Evolutionary conservation across 306 rosid species (phyloP), one percentile per base, ranked within the genome.

Genomic region (Sophora flavescens): DNA sequence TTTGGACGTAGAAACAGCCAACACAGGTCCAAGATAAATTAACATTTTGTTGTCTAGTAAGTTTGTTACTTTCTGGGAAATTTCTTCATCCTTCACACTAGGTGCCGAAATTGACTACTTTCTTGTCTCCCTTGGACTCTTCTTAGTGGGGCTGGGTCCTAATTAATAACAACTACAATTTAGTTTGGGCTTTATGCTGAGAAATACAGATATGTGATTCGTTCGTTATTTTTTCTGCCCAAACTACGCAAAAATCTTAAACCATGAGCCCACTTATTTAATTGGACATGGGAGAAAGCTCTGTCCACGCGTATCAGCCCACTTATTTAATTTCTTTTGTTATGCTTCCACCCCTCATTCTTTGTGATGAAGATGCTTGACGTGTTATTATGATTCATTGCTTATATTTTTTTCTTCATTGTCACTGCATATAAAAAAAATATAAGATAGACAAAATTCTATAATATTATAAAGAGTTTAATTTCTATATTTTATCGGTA

Each of bases 21-120:
- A 44, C 14, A 16, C 51, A 35, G 22, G 87, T 82, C 89, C 84
- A 84, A 47, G 77, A 87, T 84, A 86, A 88, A 80, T 87, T 81
- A 82, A 84, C 81, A 77, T 74, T 33, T 45, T 57, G 70, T 39
- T 5, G 15, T 41, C 18, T 52, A 33, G 64, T 54, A 63, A 65
- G 6, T 28, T 63, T 63, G 52, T 44, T 14, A 79, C 79, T 70
- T 87, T 83, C 96, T 45, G 0, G 8, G 96, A 88, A 84, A 64
- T 42, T 85, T 82, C 96, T 66, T 48, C 15, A 17, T 38, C 12
- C 26, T 44, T 26, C 72, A 50, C 18, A 35, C 67, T 39, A 71
- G 84, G 83, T 77, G 86, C 86, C 88, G 74, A 53, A 78, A 26
- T 84, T 81, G 82, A 83, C 87, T 78, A 5, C 0, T 14, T 30